A percentile compares a stretch with the other conserved stretches of the same genome.
These are phyloP conservation scores for Linnemannia elongata DNA, from an alignment of 192 early-diverging fungal species.

Conservation along the genomic window DNA sequence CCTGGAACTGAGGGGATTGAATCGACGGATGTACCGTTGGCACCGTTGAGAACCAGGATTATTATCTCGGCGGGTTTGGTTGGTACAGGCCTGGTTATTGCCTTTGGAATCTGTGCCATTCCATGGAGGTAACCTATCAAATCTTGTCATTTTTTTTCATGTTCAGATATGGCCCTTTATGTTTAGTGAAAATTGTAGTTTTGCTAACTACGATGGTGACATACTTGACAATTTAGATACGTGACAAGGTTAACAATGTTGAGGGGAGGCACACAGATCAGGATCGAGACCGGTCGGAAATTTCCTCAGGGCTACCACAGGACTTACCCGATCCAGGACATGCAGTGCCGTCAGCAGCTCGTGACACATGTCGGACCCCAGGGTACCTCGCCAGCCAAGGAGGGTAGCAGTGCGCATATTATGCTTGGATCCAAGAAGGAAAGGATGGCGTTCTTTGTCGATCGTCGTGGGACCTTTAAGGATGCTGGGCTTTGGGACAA, in stretches of 20 bases:
- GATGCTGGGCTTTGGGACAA: constrained; percentile 49
- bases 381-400: constrained; percentile 33
- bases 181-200: too few relatives aligned
- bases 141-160: neutral
- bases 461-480: constrained; percentile 36
- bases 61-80: constrained; percentile 49
- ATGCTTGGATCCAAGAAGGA: constrained; percentile 54
- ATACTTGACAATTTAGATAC: constrained; percentile 26
- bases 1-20: constrained; percentile 51
- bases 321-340: constrained; percentile 48
- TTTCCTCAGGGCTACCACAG: constrained; percentile 47
- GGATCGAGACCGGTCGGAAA: constrained; percentile 54
- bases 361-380: constrained; percentile 46
- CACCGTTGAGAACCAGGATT: constrained; percentile 40
- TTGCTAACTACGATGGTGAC: too few relatives aligned
- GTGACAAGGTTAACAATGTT: constrained; percentile 45
- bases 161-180: too few relatives aligned
- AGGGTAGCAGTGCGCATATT: constrained; percentile 43
- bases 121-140: constrained; percentile 38
- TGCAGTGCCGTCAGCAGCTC: constrained; percentile 51
- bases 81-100: constrained; percentile 52
- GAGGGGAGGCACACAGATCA: constrained; percentile 42
- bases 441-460: constrained; percentile 53
- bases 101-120: constrained; percentile 54
- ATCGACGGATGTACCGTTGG: constrained; percentile 34